Evolutionary conservation across 2,329 filamentous ascomycete species (phyloP).

Genomic region (Trichophyton rubrum): DNA sequence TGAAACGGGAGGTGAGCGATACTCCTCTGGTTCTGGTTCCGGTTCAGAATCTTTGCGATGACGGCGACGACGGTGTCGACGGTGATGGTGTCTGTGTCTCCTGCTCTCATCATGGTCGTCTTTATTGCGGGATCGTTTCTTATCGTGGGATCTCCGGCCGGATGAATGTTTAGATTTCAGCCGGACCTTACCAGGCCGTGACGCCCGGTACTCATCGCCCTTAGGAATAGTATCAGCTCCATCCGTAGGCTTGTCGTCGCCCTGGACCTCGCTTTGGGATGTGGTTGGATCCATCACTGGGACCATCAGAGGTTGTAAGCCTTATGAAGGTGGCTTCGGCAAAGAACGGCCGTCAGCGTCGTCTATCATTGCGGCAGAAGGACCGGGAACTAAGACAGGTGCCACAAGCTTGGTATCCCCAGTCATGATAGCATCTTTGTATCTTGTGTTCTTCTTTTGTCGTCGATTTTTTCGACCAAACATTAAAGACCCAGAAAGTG

Average conservation of each 20-base stretch:
- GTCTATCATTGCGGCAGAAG: background rate
- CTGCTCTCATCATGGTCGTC: slow-evolving; percentile 8
- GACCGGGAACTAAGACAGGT: background rate
- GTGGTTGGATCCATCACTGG: background rate
- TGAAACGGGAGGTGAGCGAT: slow-evolving; percentile 35
- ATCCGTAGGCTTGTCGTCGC: background rate
- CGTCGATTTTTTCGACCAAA: too few species aligned
- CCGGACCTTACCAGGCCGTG: slow-evolving; percentile 21
- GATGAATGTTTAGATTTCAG: slow-evolving; percentile 20
- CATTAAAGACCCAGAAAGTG: background rate
- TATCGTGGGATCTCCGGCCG: background rate
- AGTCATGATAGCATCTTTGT: background rate
- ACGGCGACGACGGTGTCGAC: slow-evolving; percentile 18
- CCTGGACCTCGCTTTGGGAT: background rate
- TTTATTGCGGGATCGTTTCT: slow-evolving; percentile 8
- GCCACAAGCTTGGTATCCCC: background rate
- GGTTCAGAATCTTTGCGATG: slow-evolving; percentile 17
- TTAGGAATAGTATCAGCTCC: background rate
- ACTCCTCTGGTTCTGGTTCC: slow-evolving; percentile 5
- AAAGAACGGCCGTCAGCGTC: too few species aligned
- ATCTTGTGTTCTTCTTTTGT: background rate
- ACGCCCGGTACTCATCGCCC: slow-evolving; percentile 12
- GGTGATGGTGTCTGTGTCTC: slow-evolving; percentile 17
- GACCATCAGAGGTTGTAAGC: background rate
- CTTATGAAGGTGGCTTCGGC: background rate